phyloP scores from a whole-genome alignment of 2,329 filamentous ascomycete genomes.

The Alternaria sp. region DNA sequence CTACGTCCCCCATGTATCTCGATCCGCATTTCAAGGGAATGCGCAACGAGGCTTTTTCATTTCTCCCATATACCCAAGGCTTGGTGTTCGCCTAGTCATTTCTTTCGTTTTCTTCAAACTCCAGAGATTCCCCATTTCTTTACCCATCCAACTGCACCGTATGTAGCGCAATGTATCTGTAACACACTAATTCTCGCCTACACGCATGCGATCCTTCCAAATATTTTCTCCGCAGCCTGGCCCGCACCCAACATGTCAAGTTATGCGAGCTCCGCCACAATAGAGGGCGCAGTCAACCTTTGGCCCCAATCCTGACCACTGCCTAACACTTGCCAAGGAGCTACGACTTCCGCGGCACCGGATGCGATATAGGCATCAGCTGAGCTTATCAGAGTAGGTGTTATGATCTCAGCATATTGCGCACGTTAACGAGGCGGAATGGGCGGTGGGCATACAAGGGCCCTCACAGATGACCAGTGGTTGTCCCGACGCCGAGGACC shows the following conservation, averaged over 20 bases:
- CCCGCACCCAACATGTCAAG: not conserved
- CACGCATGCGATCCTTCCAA: not conserved
- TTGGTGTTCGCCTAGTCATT: not conserved
- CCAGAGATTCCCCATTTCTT: slow-evolving; percentile 11
- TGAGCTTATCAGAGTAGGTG: slow-evolving; percentile 11
- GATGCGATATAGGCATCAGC: slow-evolving; percentile 20
- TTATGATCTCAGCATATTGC: not conserved
- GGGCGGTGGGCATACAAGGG: not conserved
- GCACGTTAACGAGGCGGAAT: slow-evolving; percentile 1
- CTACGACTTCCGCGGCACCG: slow-evolving; percentile 10
- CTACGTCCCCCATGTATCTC: not conserved
- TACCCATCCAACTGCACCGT: not conserved
- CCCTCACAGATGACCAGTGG: slow-evolving; percentile 7
- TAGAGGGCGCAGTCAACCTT: slow-evolving; percentile 11
- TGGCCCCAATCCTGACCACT: slow-evolving; percentile 13
- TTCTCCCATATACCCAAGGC: not conserved
- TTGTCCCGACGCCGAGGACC: not conserved
- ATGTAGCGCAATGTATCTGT: slow-evolving; percentile 13
- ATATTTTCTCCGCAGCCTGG: not conserved
- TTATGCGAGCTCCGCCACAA: slow-evolving; percentile 18
- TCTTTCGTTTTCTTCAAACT: not conserved
- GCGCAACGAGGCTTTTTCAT: not conserved
- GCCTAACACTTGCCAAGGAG: slow-evolving; percentile 13
- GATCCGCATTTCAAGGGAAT: not conserved
- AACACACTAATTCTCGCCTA: slow-evolving; percentile 1